Conservation (phyloP, 2,329 filamentous ascomycete genomes). For the Setomelanomma holmii region DNA sequence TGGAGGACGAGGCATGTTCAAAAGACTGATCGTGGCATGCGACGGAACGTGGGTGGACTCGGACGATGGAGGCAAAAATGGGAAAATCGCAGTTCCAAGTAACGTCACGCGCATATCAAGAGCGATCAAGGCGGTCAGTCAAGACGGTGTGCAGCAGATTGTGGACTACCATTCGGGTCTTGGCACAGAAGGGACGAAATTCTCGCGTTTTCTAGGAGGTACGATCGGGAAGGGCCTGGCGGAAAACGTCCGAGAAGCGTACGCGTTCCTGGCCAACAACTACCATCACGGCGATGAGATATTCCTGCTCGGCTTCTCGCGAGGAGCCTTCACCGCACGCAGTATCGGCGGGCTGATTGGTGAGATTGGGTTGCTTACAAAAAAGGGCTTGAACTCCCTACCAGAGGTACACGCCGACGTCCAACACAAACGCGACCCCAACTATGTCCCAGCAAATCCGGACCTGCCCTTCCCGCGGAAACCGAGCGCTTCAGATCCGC, state of each 20-base stretch:
- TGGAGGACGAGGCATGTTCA: slow-evolving; percentile 48
- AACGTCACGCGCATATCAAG: slow-evolving; percentile 59
- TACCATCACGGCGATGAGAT: slow-evolving; percentile 59
- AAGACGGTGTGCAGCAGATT: slow-evolving; percentile 58
- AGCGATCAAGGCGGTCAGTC: slow-evolving; percentile 57
- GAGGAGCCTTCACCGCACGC: slow-evolving; percentile 56
- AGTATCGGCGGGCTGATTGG: slow-evolving; percentile 53
- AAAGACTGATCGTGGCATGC: slow-evolving; percentile 50
- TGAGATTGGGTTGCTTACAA: slow-evolving; percentile 57
- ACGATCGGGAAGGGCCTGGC: slow-evolving; percentile 54
- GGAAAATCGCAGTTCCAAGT: slow-evolving; percentile 53
- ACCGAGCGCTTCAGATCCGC: slow-evolving; percentile 51
- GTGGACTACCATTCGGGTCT: slow-evolving; percentile 60
- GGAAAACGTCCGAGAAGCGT: slow-evolving; percentile 57
- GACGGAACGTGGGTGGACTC: slow-evolving; percentile 59
- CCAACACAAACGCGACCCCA: slow-evolving; percentile 51
- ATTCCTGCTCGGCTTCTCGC: slow-evolving; percentile 56
- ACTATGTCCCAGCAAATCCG: slow-evolving; percentile 55
- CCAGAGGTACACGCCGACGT: slow-evolving; percentile 57
- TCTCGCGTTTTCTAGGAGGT: slow-evolving; percentile 52
- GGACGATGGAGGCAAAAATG: slow-evolving; percentile 55
- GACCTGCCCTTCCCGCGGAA: slow-evolving; percentile 57
- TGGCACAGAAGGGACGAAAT: slow-evolving; percentile 52
- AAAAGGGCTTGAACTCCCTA: slow-evolving; percentile 53
- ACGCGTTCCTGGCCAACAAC: slow-evolving; percentile 61